These are phyloP conservation scores for Peronospora destructor DNA, from an alignment of 352 stramenopile species.

Conservation along the genomic window DNA sequence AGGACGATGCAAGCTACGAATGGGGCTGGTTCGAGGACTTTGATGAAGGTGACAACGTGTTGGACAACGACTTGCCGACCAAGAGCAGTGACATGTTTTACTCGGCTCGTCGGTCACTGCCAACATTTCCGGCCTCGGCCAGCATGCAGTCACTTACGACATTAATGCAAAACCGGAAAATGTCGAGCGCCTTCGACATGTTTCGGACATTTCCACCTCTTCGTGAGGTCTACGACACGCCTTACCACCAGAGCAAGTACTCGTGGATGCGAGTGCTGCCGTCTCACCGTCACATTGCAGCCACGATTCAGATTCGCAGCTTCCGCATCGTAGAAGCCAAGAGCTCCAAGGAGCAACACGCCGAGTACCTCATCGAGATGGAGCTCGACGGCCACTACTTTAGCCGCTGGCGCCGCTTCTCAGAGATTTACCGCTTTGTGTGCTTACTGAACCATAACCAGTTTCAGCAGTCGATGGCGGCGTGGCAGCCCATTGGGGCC, in stretches of 20 bases:
- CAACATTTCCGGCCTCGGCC: conserved; percentile 25
- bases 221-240: conserved; percentile 45
- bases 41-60: conserved; percentile 42
- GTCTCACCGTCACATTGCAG: conserved; percentile 67
- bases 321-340: conserved; percentile 72
- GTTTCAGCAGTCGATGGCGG: conserved; percentile 45
- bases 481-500: conserved; percentile 52
- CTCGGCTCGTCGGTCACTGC: conserved; percentile 29
- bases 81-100: conserved; percentile 23
- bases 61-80: conserved; percentile 11
- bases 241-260: conserved; percentile 56
- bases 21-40: conserved; percentile 85
- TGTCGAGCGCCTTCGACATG: conserved; percentile 62
- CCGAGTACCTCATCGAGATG: conserved; percentile 77
- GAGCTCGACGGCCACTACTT: conserved; percentile 69
- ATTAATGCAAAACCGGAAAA: conserved; percentile 51
- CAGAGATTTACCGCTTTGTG: conserved; percentile 61
- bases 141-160: conserved; percentile 22
- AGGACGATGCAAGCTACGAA: conserved; percentile 33
- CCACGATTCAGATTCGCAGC: conserved; percentile 75
- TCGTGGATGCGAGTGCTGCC: conserved; percentile 55
- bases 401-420: conserved; percentile 70
- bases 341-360: conserved; percentile 45
- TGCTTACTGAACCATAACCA: conserved; percentile 43
- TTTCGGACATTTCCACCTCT: conserved; percentile 64